These are phyloP conservation scores for Neofusicoccum cordaticola DNA, from an alignment of 2,329 filamentous ascomycete species.

Conservation along the genomic window DNA sequence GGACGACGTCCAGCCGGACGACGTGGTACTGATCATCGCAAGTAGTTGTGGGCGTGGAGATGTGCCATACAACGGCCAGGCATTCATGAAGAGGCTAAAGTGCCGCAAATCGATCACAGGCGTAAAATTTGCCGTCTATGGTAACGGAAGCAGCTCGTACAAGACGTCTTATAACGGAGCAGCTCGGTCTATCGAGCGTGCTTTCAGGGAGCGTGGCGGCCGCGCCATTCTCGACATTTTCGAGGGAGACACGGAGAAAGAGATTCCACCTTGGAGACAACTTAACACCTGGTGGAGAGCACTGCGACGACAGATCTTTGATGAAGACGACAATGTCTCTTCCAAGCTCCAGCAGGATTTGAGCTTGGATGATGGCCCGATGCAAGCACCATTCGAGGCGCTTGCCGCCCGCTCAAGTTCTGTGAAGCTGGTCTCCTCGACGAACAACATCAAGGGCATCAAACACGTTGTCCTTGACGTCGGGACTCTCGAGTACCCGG, in stretches of 20 bases:
- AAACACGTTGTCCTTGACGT: constrained; percentile 4
- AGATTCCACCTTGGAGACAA: constrained; percentile 3
- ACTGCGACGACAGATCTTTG: neutral
- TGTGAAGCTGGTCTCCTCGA: neutral
- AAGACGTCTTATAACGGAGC: constrained; percentile 16
- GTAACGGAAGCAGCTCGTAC: constrained; percentile 23
- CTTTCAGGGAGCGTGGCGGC: constrained; percentile 19
- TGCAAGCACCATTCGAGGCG: neutral
- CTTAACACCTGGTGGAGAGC: constrained; percentile 4
- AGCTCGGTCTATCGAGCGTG: constrained; percentile 16
- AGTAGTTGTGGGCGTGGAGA: constrained; percentile 24
- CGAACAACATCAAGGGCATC: constrained; percentile 1
- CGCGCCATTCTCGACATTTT: neutral
- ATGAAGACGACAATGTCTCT: neutral
- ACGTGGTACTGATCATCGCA: constrained; percentile 21
- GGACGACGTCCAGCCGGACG: constrained; percentile 1
- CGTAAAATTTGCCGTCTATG: constrained; percentile 21
- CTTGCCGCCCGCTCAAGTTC: neutral
- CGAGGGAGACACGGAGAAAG: constrained; percentile 6
- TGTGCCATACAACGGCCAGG: constrained; percentile 22
- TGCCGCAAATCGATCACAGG: neutral
- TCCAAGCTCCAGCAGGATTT: neutral
- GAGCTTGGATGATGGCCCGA: neutral
- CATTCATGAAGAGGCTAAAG: constrained; percentile 13
- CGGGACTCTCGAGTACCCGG: constrained; percentile 11